Conservation (phyloP, 805 yeast species). For the Ogataea ganodermae region DNA sequence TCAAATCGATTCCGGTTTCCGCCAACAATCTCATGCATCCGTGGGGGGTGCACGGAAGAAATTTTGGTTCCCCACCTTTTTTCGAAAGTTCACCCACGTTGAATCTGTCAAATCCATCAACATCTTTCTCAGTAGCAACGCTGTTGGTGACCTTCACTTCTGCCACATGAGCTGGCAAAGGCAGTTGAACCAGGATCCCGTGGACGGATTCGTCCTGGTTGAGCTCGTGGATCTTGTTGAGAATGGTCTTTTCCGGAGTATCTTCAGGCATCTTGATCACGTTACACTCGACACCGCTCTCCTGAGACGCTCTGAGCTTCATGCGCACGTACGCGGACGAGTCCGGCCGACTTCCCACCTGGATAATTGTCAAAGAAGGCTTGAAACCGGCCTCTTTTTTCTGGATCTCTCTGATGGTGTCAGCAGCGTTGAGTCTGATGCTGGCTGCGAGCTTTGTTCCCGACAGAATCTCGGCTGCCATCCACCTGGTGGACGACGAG, state of each 20-base stretch:
- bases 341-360: slow-evolving; percentile 77
- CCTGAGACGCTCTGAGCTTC: slow-evolving; percentile 77
- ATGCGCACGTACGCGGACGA: slow-evolving; percentile 79
- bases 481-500: slow-evolving; percentile 15
- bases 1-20: slow-evolving; percentile 53
- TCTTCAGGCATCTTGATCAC: slow-evolving; percentile 59
- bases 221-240: slow-evolving; percentile 53
- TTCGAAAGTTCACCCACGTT: slow-evolving; percentile 79
- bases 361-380: slow-evolving; percentile 70
- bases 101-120: slow-evolving; percentile 79
- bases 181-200: slow-evolving; percentile 76
- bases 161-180: slow-evolving; percentile 70
- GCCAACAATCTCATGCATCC: slow-evolving; percentile 70
- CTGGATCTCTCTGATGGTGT: slow-evolving; percentile 44
- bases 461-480: slow-evolving; percentile 40
- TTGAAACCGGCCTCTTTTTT: slow-evolving; percentile 52
- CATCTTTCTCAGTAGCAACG: slow-evolving; percentile 69
- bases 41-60: slow-evolving; percentile 82
- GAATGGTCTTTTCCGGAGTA: slow-evolving; percentile 56
- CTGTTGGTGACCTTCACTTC: slow-evolving; percentile 68
- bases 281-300: slow-evolving; percentile 64
- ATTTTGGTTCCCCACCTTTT: slow-evolving; percentile 68
- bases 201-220: slow-evolving; percentile 63
- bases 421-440: slow-evolving; percentile 45
- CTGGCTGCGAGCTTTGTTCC: slow-evolving; percentile 49